Percentiles rank a stretch among this genome's conserved stretches.
Conservation (phyloP, 148 eudicot genomes). For the Silene latifolia region DNA sequence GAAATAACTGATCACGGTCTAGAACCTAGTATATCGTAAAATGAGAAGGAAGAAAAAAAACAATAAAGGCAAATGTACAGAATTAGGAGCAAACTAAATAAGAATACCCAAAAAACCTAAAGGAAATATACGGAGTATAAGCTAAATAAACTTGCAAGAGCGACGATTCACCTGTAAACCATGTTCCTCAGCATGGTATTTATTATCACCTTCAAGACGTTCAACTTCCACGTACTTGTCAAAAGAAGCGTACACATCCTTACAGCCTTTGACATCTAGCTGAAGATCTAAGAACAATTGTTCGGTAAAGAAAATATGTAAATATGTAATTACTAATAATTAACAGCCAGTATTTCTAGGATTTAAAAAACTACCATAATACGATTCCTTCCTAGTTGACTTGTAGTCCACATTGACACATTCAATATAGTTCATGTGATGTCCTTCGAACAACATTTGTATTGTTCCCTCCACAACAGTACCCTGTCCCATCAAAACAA, state of each 20-base stretch:
- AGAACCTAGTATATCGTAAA: neutral
- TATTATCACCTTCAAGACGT: constrained; percentile 92
- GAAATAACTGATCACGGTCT: neutral
- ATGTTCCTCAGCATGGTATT: constrained; percentile 81
- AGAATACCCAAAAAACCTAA: neutral
- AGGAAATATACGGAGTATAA: neutral
- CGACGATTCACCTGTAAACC: constrained; percentile 73
- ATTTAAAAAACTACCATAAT: constrained; percentile 55
- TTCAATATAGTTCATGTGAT: constrained; percentile 94
- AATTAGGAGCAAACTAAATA: neutral
- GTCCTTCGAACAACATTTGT: constrained; percentile 92
- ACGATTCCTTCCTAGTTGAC: constrained; percentile 94
- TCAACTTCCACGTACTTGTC: constrained; percentile 99
- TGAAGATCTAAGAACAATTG: constrained; percentile 61
- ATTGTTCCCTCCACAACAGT: constrained; percentile 99
- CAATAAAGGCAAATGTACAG: neutral
- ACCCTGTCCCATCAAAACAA: constrained; percentile 54
- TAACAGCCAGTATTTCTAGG: neutral
- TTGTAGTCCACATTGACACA: constrained; percentile 93
- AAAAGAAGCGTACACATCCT: constrained; percentile 93
- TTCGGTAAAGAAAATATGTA: neutral
- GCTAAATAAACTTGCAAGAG: neutral
- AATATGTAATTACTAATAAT: neutral
- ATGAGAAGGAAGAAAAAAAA: neutral
- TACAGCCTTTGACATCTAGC: constrained; percentile 96